phyloP scores from a whole-genome alignment of 495 filamentous ascomycete species.

The Penicillium mononematosum region DNA sequence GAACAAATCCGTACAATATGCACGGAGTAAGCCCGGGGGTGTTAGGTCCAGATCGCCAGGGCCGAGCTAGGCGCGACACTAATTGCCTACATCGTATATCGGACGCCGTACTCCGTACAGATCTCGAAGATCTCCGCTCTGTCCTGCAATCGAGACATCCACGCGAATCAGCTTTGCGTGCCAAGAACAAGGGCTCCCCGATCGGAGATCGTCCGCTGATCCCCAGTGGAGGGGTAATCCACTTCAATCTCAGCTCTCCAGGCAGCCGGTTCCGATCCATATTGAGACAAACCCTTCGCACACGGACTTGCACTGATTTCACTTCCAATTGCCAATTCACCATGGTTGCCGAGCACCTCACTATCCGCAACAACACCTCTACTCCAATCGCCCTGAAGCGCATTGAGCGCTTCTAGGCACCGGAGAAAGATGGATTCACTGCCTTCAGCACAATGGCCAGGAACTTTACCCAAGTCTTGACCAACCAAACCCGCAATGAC shows the following conservation, averaged over 20 bases:
- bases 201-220: slow-evolving; percentile 21
- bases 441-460: slow-evolving; percentile 44
- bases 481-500: slow-evolving; percentile 43
- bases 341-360: slow-evolving; percentile 55
- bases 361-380: slow-evolving; percentile 83
- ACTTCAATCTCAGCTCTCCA: slow-evolving; percentile 4
- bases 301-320: not conserved
- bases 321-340: slow-evolving; percentile 10
- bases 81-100: not conserved
- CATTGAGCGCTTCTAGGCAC: slow-evolving; percentile 68
- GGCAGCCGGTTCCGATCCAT: slow-evolving; percentile 1
- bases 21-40: not conserved
- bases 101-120: not conserved
- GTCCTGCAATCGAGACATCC: not conserved
- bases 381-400: slow-evolving; percentile 68
- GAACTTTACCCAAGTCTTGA: slow-evolving; percentile 53
- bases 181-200: slow-evolving; percentile 16
- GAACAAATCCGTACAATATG: not conserved
- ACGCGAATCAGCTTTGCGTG: slow-evolving; percentile 19
- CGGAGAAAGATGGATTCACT: slow-evolving; percentile 37
- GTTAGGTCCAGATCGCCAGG: not conserved
- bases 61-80: not conserved
- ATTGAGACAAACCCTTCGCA: not conserved
- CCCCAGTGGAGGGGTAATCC: slow-evolving; percentile 21
- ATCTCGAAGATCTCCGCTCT: slow-evolving; percentile 5